Percentiles rank a stretch among this genome's conserved stretches.
Evolutionary conservation across 2,329 filamentous ascomycete genomes (phyloP).

Genomic region (Tolypocladium nubicola): DNA sequence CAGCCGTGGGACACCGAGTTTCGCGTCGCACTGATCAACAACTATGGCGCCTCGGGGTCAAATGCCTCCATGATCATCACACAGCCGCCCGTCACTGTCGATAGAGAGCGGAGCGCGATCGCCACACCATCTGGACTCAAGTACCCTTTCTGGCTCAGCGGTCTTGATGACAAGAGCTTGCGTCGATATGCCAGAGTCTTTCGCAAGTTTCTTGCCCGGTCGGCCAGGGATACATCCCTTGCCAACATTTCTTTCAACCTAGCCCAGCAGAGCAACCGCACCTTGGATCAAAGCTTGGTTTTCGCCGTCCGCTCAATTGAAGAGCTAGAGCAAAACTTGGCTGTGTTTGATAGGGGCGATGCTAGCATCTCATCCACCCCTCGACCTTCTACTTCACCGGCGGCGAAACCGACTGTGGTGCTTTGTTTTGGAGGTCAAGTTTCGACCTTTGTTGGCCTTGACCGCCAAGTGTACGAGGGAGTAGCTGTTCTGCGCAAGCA

Average conservation of each 20-base stretch:
- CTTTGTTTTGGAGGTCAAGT: conserved; percentile 22
- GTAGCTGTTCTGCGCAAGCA: conserved; percentile 10
- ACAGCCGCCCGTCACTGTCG: neutral
- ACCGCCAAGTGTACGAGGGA: conserved; percentile 17
- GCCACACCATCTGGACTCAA: neutral
- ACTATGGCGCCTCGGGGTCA: conserved; percentile 20
- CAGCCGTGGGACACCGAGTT: conserved; percentile 11
- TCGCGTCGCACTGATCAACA: conserved; percentile 20
- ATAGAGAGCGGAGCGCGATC: neutral
- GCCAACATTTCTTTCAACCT: conserved; percentile 21
- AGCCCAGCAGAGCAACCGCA: conserved; percentile 16
- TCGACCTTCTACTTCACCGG: neutral
- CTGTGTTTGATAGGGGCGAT: conserved; percentile 5
- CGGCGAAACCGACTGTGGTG: conserved; percentile 15
- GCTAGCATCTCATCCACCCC: neutral
- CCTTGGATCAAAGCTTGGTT: conserved; percentile 10
- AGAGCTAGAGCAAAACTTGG: conserved; percentile 12
- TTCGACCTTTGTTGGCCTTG: conserved; percentile 16
- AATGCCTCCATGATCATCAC: conserved; percentile 14
- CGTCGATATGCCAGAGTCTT: neutral
- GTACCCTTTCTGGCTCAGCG: conserved; percentile 2
- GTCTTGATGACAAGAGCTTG: conserved; percentile 1
- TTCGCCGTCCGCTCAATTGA: conserved; percentile 10
- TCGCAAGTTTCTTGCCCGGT: neutral
- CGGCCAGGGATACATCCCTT: neutral